Evolutionary conservation across 176 grass and related monocot species (phyloP), one percentile per base, ranked within the genome.

Genomic region (Coix lacrymajobi): DNA sequence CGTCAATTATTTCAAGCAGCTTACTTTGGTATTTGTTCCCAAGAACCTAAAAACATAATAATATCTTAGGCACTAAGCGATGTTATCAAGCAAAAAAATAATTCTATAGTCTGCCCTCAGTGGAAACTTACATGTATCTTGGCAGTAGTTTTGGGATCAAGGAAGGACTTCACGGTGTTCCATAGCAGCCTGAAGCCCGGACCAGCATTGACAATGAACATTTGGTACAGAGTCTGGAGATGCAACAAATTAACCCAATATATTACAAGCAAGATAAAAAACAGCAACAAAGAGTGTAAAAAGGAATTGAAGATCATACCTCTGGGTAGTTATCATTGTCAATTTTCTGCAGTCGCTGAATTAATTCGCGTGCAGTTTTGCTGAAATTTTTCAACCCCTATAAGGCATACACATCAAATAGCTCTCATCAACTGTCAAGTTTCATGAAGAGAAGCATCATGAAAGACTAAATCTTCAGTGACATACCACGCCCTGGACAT

Each of bases 191-290:
- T 90, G 74, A 98, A 98, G 16, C 92, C 92, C 7, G 92, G 88
- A 63, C 96, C 96, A 75, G 96, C 96, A 93, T 98, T 98, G 72
- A 98, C 90, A 36, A 98, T 95, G 68, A 98, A 98, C 96, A 98
- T 98, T 86, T 88, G 92, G 84, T 89, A 83, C 52, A 98, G 78
- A 78, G 96, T 98, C 96, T 98, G 85, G 11, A 86, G 20, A 77
- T 25, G 85, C 20, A 69, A 64, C 41, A 71, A 57, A 61, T 74
- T 75, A 80, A 71, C 7, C 43, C 1, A 57, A 52, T 19, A 83
- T 43, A 72, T 41, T 38, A 4, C 8, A 54, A 46, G 45, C 22
- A 78, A 75, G 17, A 67, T 14, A 67, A 83, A 11, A 57, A 14
- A 69, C 5, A 67, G 12, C 29, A 61, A 66, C 19, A 84, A 31